Base-by-base conservation (phyloP, 2,329 filamentous ascomycete species). In the Aspergillus luchuensis region DNA sequence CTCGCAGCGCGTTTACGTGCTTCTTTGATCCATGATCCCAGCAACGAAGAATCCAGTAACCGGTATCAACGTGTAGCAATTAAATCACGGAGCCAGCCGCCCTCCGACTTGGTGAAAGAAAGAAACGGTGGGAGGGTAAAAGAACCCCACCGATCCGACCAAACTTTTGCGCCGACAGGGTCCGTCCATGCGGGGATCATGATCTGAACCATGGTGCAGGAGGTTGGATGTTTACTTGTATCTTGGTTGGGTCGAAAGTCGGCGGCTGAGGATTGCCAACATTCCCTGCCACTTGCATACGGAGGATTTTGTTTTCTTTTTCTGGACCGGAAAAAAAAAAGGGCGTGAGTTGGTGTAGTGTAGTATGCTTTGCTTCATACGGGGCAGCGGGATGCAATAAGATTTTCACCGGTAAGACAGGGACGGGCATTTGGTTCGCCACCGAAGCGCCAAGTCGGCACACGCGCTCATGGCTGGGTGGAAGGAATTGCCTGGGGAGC, bases 361-460 rank as follows among this genome's bases (percentile, higher is more conserved):
- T 36, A 36, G 33, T 36, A 36, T 36, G 33, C 33, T 36, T 36
- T 36, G 33, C 33, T 36, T 11, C 13, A 13, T 36, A 13, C 33
- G 33, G 11, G 33, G 33, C 33, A 36, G 33, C 33, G 33, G 33
- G 17, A 19, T 45, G 41, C 41, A 41, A 28, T 28, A 53, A n/a
- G 43, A 33, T 43, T 36, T 36, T 55, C 33, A 45, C 23, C 15
- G 23, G 53, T 45, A 47, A 56, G 39, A 56, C 39, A 47, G 1
- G 13, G 21, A 21, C 39, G 41, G 41, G 28, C 25, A 28, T 45
- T 19, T 56, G 17, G 39, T 56, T 56, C 53, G 53, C 53, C 53
- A 56, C 53, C 39, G 15, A 45, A 56, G 53, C 53, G 53, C 53
- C 53, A 56, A 56, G 53, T 56, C 53, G 41, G 53, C 17, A 25